These are phyloP conservation scores for Aegilops speltoides DNA, from an alignment of 176 grass and related monocot genomes.

Conservation along the genomic window DNA sequence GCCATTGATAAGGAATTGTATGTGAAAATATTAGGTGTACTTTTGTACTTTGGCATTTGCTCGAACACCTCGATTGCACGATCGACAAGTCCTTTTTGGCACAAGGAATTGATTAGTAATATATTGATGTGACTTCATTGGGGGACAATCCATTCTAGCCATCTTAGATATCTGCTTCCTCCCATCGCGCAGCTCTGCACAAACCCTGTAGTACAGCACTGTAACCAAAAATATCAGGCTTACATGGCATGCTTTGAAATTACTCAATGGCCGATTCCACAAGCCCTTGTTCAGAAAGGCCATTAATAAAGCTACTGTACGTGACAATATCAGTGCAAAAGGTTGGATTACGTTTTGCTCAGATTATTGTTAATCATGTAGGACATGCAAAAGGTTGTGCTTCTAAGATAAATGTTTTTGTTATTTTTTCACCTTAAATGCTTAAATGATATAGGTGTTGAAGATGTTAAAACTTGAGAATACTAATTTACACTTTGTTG, in stretches of 20 bases:
- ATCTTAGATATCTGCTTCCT: conserved; percentile 44
- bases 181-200: conserved; percentile 35
- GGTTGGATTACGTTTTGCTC: background rate
- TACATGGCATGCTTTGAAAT: conserved; percentile 47
- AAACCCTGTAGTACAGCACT: conserved; percentile 41
- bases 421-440: background rate
- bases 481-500: background rate
- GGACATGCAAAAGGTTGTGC: background rate
- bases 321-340: conserved; percentile 42
- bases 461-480: background rate
- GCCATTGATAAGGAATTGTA: conserved; percentile 50
- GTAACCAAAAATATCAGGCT: conserved; percentile 42
- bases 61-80: conserved; percentile 37
- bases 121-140: conserved; percentile 56
- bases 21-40: conserved; percentile 44
- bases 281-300: conserved; percentile 50
- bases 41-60: conserved; percentile 42
- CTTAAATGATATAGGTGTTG: background rate
- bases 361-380: conserved; percentile 32
- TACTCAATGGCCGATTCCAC: conserved; percentile 34
- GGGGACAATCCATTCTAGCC: conserved; percentile 29
- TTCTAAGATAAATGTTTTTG: background rate
- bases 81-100: conserved; percentile 41
- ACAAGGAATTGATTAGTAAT: conserved; percentile 37
- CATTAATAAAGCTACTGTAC: conserved; percentile 48